Base-by-base conservation (phyloP, 108 stramenopile genomes). In the Chaetoceros tenuissimus region DNA sequence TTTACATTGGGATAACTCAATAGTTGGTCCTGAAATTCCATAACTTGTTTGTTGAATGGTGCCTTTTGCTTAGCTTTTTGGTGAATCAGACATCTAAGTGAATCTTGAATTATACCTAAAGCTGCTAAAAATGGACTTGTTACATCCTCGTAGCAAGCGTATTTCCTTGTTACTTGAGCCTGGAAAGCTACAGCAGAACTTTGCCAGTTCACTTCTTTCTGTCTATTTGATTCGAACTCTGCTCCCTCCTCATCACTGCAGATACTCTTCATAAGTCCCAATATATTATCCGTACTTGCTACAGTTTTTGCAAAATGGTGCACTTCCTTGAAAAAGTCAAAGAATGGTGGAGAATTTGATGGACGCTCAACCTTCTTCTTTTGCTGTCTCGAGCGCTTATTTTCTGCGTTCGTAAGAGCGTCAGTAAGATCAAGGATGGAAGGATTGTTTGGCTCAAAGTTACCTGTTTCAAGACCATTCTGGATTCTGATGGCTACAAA, bases 291-390 rank as follows among this genome's bases (percentile, higher is more conserved):
- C 5, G 59, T 50, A 28, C 55, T 71, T 46, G 66, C 79, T 28
- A 76, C 51, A 22, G 73, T 69, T 51, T 53, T 80, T 28, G 66
- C 68, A 53, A 93, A 96, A 22, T 79, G 73, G 46, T 80, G 67
- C 16, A 80, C 31, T 55, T 93, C 90, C 20, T 77, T 79, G 51
- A 89, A 92, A 7, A 96, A 60, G 24, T 91, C 80, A 55, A 48
- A 49, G 51, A 90, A 95, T 0, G 64, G 65, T 18, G 84, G 82
- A n/a, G 79, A 71, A 48, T 53, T 51, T 19, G 46, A 34, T 1
- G 81, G 69, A 16, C 94, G 84, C 46, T 85, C 78, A n/a, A 94
- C 68, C 16, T 84, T 79, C 55, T 94, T 87, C 51, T 78, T 81
- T 48, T 72, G 55, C 58, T 79, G 80, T 10, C 51, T 57, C 13